Percentiles rank a stretch among this genome's conserved stretches.
phyloP scores from a whole-genome alignment of 257 asterid species.

The Solanum piurae region DNA sequence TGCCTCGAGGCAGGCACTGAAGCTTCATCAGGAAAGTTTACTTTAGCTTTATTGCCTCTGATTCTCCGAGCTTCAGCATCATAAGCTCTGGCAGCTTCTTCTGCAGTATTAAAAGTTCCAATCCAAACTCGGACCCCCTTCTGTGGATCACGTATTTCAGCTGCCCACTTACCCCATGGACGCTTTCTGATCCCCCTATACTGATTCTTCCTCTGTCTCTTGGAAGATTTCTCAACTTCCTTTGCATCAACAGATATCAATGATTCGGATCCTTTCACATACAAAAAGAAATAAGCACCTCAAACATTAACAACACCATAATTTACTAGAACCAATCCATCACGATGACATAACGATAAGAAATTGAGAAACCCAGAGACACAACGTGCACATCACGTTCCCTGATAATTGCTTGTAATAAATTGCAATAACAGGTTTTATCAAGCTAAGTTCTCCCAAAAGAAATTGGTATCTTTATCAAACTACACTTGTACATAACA shows the following conservation, averaged over 20 bases:
- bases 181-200: constrained; percentile 26
- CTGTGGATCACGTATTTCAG: constrained; percentile 22
- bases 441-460: neutral
- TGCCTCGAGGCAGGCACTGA: constrained; percentile 22
- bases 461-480: neutral
- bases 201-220: constrained; percentile 16
- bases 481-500: neutral
- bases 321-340: neutral
- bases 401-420: neutral
- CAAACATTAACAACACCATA: neutral
- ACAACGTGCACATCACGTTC: neutral
- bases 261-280: neutral
- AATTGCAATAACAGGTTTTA: neutral
- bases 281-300: neutral
- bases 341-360: neutral
- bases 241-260: constrained; percentile 27
- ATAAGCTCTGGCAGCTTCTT: constrained; percentile 53
- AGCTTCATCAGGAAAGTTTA: constrained; percentile 21
- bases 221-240: constrained; percentile 53
- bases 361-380: neutral
- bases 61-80: constrained; percentile 18
- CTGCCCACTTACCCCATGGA: constrained; percentile 34
- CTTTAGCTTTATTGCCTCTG: constrained; percentile 24
- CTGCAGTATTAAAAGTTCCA: constrained; percentile 63
- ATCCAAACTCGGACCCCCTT: constrained; percentile 22